Evolutionary conservation across 2,329 filamentous ascomycete genomes (phyloP), one percentile per base, ranked within the genome.

Genomic region (Venturia aucupariae): DNA sequence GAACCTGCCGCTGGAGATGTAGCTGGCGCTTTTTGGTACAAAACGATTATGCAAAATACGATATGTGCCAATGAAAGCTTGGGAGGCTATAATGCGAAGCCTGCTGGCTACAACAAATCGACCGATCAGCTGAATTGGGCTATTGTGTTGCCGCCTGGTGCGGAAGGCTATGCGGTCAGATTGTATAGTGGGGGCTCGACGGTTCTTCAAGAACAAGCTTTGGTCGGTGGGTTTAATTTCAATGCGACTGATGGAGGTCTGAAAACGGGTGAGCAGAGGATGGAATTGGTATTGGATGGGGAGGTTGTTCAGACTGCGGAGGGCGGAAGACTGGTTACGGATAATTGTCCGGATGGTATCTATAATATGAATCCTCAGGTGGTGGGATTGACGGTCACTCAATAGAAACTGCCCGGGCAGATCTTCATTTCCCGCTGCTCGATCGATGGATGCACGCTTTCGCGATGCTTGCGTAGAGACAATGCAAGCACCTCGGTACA

Each of bases 291-390:
- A 27, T 19, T 55, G 27, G 13, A 55, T 32, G 30, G 51, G 10
- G 44, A 32, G 13, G 17, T 55, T 55, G 27, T 55, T 3, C 27
- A 35, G 51, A 55, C 27, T 2, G 51, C 30, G 11, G 13, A 19
- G 5, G 13, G 44, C 0, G 64, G 64, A 2, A 22, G 59, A 24
- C 44, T 38, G 39, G 55, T 65, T 11, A 38, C 46, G 4, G 39
- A 41, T 24, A 42, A 51, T 11, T 65, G 64, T 62, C 64, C 64
- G 8, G 64, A 54, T 32, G 51, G 64, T 10, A 62, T 46, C n/a
- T 65, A 62, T n/a, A 65, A 61, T 24, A 65, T 65, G 64, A 61
- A 65, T 62, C 59, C 64, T n/a, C 59, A 62, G 60, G 64, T 65
- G 2, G 64, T 65, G 1, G 59, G 59, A 5, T 19, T 65, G 44